Base-by-base conservation (phyloP, 352 stramenopile genomes). In the Thraustochytrium striatum region DNA sequence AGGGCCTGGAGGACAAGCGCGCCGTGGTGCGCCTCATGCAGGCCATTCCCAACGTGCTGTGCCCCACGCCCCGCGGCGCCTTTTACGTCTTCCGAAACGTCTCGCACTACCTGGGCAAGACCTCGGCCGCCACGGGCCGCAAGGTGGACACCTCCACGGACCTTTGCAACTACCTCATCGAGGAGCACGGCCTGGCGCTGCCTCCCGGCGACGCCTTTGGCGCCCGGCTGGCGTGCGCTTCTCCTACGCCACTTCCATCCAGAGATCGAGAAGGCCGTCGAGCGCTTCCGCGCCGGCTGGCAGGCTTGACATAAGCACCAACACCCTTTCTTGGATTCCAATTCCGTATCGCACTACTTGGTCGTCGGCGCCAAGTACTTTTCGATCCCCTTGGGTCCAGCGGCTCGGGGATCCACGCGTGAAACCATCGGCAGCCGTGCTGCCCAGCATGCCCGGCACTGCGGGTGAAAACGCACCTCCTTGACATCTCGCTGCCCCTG, bases 401-500 rank as follows among this genome's bases (percentile, higher is more conserved):
- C 11, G 70, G 70, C 57, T 86, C 90, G 59, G 95, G 95, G 87
- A 98, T 98, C 84, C 98, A 99, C 11, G 98, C 88, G 85, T 97
- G 85, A 98, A 99, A 50, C 94, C 94, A 83, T 97, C 94, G 78
- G 91, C 89, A 47, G 95, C 95, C 30, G 95, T 99, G 69, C 92
- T 97, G 69, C 98, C 92, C 43, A 99, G 86, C 83, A 97, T 91
- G 81, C 95, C 96, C 39, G 94, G 93, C 75, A 98, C 87, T 99
- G 96, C 57, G 92, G 94, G 88, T 99, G 96, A 89, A 98, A 99
- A 86, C 98, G 95, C 25, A 98, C 86, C 86, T 99, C 96, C 87
- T 99, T 99, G 85, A 98, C 97, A 84, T 98, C 94, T 59, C 90
- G 92, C 82, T 98, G 96, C n/a, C 97, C 97, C 84, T 97, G 95